Conservation (phyloP, 2,329 filamentous ascomycete genomes). For the Emergomyces pasteurianus region DNA sequence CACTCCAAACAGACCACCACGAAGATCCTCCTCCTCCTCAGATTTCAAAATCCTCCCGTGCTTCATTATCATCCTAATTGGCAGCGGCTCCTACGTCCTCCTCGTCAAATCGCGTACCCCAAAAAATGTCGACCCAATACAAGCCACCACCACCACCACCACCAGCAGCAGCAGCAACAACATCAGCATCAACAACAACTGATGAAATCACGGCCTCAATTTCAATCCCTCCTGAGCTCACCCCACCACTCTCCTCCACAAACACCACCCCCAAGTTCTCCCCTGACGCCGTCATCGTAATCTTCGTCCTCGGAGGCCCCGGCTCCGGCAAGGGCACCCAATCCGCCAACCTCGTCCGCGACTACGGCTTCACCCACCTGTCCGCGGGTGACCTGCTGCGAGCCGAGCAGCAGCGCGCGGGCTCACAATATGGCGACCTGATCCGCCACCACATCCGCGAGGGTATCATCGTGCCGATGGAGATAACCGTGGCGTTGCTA, state of each 20-base stretch:
- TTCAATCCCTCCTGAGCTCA: slow-evolving; percentile 18
- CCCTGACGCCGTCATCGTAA: slow-evolving; percentile 68
- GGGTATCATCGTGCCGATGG: slow-evolving; percentile 90
- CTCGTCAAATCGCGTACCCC: slow-evolving; percentile 39
- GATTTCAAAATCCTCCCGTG: slow-evolving; percentile 33
- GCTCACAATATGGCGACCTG: slow-evolving; percentile 79
- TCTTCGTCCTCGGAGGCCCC: slow-evolving; percentile 93
- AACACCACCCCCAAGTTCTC: slow-evolving; percentile 62
- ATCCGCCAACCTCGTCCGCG: slow-evolving; percentile 72
- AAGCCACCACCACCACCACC: slow-evolving; percentile 3
- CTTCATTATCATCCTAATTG: slow-evolving; percentile 34
- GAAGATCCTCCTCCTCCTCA: slow-evolving; percentile 17
- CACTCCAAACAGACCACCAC: slow-evolving; percentile 18
- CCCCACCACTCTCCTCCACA: slow-evolving; percentile 37
- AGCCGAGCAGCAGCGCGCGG: slow-evolving; percentile 78
- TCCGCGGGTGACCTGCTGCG: slow-evolving; percentile 88
- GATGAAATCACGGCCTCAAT: slow-evolving; percentile 14
- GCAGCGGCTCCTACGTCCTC: slow-evolving; percentile 39
- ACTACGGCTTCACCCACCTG: slow-evolving; percentile 87
- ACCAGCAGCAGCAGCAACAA: too few relatives aligned
- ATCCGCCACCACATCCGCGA: slow-evolving; percentile 92
- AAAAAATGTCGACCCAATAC: slow-evolving; percentile 4
- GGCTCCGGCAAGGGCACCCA: slow-evolving; percentile 96
- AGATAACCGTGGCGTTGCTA: slow-evolving; percentile 75
- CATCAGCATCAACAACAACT: too few relatives aligned